phyloP scores from a whole-genome alignment of 2,329 filamentous ascomycete species.

The Ceratocystis albifundus region DNA sequence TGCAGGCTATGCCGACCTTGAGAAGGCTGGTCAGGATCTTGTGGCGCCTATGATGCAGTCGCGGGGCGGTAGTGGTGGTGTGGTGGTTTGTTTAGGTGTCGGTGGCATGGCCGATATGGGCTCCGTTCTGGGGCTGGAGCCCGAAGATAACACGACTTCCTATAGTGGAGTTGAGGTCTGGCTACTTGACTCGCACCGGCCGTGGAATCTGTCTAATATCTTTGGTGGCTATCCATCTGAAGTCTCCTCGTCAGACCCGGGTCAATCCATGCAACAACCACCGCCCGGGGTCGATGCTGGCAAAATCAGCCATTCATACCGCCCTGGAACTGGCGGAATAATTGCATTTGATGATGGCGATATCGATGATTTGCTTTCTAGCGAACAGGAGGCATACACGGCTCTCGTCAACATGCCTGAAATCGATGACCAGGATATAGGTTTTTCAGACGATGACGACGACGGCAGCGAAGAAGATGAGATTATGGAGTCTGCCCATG shows the following conservation, averaged over 20 bases:
- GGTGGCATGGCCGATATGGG: conserved; percentile 85
- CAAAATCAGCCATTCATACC: conserved; percentile 58
- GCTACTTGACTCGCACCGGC: conserved; percentile 81
- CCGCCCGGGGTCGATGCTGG: conserved; percentile 61
- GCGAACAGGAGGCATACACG: conserved; percentile 71
- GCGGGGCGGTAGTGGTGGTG: conserved; percentile 71
- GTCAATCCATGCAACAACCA: conserved; percentile 37
- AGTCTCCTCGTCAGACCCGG: conserved; percentile 11
- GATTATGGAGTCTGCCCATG: conserved; percentile 31
- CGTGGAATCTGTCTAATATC: conserved; percentile 90
- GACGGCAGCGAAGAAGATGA: conserved; percentile 40
- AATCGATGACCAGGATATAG: conserved; percentile 58
- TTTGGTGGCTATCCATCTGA: conserved; percentile 62
- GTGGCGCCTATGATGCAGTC: conserved; percentile 78
- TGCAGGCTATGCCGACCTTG: conserved; percentile 80
- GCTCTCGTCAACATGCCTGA: conserved; percentile 86
- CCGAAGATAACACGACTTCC: conserved; percentile 52
- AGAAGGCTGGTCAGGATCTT: conserved; percentile 64
- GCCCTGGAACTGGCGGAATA: conserved; percentile 71
- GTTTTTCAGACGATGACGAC: conserved; percentile 46
- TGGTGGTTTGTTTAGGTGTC: conserved; percentile 85
- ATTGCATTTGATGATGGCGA: conserved; percentile 95
- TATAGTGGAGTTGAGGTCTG: conserved; percentile 87
- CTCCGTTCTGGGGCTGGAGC: conserved; percentile 58
- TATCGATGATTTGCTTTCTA: conserved; percentile 66